A percentile compares a stretch with the other conserved stretches of the same genome.
phyloP scores from a whole-genome alignment of 306 rosid species.

The Sphenostylis stenocarpa region DNA sequence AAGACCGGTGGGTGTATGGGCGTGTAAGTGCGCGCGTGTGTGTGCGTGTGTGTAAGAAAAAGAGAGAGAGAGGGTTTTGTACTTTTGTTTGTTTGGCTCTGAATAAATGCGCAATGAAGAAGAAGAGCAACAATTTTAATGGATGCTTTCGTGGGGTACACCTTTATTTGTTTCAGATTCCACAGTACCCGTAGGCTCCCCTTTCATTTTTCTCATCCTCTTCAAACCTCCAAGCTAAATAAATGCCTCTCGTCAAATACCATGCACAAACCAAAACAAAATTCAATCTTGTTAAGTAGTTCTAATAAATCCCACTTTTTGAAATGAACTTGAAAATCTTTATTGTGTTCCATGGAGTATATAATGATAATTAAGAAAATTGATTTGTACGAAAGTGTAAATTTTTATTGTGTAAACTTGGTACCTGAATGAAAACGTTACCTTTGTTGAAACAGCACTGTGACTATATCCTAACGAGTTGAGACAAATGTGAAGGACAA shows the following conservation, averaged over 20 bases:
- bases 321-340: background rate
- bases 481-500: background rate
- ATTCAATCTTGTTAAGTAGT: background rate
- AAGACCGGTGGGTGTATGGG: background rate
- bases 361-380: background rate
- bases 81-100: constrained; percentile 23
- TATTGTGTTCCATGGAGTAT: background rate
- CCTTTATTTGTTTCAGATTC: constrained; percentile 32
- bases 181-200: background rate
- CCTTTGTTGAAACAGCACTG: background rate
- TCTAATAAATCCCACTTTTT: background rate
- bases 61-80: constrained; percentile 5
- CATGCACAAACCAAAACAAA: background rate
- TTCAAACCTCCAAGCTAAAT: background rate
- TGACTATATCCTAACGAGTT: background rate
- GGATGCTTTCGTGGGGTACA: constrained; percentile 35
- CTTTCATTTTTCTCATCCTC: constrained; percentile 5
- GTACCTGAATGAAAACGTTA: background rate
- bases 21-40: background rate
- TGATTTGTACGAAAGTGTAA: background rate
- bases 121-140: constrained; percentile 10
- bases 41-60: constrained; percentile 3
- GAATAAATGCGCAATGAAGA: constrained; percentile 38
- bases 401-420: background rate
- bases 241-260: background rate